Evolutionary conservation across 176 grass and related monocot genomes (phyloP).

Genomic region (Hyparrhenia diplandra): DNA sequence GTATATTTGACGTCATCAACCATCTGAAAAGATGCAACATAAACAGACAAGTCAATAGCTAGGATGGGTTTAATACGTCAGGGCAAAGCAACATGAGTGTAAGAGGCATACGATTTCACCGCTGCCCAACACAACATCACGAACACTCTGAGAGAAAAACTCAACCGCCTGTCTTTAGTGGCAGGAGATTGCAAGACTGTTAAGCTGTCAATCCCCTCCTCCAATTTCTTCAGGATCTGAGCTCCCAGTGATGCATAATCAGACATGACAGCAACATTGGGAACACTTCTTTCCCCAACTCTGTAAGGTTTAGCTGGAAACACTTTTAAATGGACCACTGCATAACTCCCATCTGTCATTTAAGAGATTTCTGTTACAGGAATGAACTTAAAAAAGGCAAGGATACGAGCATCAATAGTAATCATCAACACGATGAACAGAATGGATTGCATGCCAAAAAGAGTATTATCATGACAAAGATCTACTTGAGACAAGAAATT

Average conservation of each 20-base stretch:
- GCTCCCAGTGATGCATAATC: slow-evolving; percentile 89
- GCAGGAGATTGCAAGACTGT: slow-evolving; percentile 53
- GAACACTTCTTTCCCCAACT: slow-evolving; percentile 69
- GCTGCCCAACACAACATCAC: slow-evolving; percentile 86
- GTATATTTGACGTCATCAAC: slow-evolving; percentile 97
- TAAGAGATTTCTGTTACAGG: slow-evolving; percentile 5
- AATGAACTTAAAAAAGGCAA: slow-evolving; percentile 7
- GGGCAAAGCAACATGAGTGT: slow-evolving; percentile 6
- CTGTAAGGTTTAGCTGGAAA: slow-evolving; percentile 89
- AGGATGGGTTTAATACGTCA: neutral
- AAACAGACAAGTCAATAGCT: neutral
- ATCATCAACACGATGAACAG: neutral
- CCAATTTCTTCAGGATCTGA: slow-evolving; percentile 90
- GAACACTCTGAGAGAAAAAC: slow-evolving; percentile 89
- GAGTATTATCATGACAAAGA: neutral
- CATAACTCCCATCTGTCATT: slow-evolving; percentile 87
- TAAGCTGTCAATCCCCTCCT: slow-evolving; percentile 63
- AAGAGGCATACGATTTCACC: slow-evolving; percentile 80
- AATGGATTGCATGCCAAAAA: neutral
- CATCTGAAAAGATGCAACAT: slow-evolving; percentile 51
- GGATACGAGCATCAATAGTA: slow-evolving; percentile 1
- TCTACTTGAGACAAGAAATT: neutral
- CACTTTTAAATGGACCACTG: slow-evolving; percentile 87
- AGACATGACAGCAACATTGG: slow-evolving; percentile 82
- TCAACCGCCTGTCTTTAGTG: slow-evolving; percentile 56